Conservation (phyloP, 108 stramenopile species). For the Chaetoceros muelleri region DNA sequence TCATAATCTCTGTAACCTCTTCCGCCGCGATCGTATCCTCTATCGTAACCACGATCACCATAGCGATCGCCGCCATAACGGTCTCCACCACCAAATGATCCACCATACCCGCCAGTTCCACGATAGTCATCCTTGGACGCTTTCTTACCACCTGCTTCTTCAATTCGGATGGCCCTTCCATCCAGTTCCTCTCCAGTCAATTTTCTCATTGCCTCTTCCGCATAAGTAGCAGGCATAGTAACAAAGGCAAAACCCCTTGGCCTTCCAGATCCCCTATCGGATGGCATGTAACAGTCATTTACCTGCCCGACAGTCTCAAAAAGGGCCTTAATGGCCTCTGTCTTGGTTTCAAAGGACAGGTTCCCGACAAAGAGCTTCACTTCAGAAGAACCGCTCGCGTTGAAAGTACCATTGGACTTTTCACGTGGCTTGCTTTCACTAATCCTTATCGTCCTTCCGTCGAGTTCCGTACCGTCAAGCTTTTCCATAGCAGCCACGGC, state of each 20-base stretch:
- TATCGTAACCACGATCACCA: not conserved
- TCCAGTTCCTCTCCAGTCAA: slow-evolving; percentile 38
- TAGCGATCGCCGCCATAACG: not conserved
- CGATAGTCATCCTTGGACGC: not conserved
- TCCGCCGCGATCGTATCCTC: not conserved
- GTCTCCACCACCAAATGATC: not conserved
- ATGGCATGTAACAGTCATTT: slow-evolving; percentile 73
- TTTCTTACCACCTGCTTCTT: slow-evolving; percentile 19
- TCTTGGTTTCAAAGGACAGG: slow-evolving; percentile 78
- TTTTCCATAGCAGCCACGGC: slow-evolving; percentile 76
- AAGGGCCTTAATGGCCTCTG: slow-evolving; percentile 54
- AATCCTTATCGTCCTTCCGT: slow-evolving; percentile 80
- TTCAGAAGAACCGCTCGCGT: slow-evolving; percentile 50
- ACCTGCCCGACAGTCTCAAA: slow-evolving; percentile 83
- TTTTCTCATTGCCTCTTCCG: slow-evolving; percentile 35
- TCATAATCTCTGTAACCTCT: not conserved
- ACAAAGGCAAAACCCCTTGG: slow-evolving; percentile 48
- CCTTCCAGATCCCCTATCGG: slow-evolving; percentile 45
- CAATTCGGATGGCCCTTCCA: slow-evolving; percentile 40
- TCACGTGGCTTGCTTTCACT: slow-evolving; percentile 84
- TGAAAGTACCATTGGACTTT: slow-evolving; percentile 52
- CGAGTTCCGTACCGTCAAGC: slow-evolving; percentile 72
- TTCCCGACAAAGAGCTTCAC: slow-evolving; percentile 92
- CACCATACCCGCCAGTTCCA: not conserved
- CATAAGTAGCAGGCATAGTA: slow-evolving; percentile 24